These are phyloP conservation scores for Senna siamea DNA, from an alignment of 306 rosid genomes.

Conservation along the genomic window DNA sequence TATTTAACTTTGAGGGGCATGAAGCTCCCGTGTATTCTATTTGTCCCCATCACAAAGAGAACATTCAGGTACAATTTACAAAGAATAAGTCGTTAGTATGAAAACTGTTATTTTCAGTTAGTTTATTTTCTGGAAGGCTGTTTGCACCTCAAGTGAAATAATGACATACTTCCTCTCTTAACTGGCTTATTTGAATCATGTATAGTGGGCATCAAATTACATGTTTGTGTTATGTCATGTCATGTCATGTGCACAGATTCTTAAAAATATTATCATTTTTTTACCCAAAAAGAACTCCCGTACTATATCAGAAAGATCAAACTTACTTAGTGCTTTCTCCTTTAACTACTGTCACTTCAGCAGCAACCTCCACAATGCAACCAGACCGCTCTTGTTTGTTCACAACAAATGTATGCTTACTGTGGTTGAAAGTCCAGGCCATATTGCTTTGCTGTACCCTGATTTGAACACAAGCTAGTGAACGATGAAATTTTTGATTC, in stretches of 20 bases:
- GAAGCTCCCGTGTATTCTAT: constrained; percentile 85
- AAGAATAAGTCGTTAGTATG: constrained; percentile 11
- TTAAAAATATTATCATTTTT: neutral
- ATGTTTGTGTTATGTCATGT: constrained; percentile 8
- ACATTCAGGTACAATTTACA: constrained; percentile 61
- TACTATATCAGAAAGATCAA: neutral
- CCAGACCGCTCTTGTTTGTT: neutral
- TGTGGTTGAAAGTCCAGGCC: neutral
- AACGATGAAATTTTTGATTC: constrained; percentile 4
- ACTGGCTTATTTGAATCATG: neutral
- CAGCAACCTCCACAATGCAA: neutral
- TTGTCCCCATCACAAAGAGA: constrained; percentile 93
- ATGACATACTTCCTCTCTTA: neutral
- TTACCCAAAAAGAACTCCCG: no score
- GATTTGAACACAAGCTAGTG: neutral
- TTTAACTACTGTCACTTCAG: neutral
- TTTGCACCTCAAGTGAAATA: neutral
- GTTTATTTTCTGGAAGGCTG: constrained; percentile 20
- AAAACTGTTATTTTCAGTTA: constrained; percentile 14
- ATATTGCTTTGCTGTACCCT: neutral
- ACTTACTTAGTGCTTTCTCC: neutral
- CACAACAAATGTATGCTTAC: neutral
- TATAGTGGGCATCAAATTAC: neutral
- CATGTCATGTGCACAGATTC: neutral
- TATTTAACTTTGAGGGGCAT: constrained; percentile 78